phyloP scores from a whole-genome alignment of 164 flowering plant genomes.

The Berberis vulgaris region DNA sequence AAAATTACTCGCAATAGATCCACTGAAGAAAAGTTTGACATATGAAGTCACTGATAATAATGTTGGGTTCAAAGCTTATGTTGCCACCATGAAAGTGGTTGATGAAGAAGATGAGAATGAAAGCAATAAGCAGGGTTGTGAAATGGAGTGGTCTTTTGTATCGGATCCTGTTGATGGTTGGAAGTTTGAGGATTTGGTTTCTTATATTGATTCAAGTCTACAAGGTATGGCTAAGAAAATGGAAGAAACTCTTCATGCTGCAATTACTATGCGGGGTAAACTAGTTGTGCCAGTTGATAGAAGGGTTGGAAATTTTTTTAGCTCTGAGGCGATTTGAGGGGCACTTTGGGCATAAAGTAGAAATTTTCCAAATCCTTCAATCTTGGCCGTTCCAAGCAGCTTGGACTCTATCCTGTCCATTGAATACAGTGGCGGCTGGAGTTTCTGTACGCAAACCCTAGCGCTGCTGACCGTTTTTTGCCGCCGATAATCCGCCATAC shows the following conservation, averaged over 20 bases:
- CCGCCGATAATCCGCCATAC: too few species aligned
- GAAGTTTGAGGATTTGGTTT: conserved; percentile 24
- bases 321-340: too few species aligned
- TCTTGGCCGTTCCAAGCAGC: too few species aligned
- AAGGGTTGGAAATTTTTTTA: too few species aligned
- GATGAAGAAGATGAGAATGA: neutral
- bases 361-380: too few species aligned
- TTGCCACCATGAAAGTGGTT: conserved; percentile 13
- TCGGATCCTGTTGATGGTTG: conserved; percentile 36
- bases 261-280: too few species aligned
- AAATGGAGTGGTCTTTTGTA: conserved; percentile 34
- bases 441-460: too few species aligned
- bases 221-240: conserved; percentile 36
- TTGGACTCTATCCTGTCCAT: too few species aligned
- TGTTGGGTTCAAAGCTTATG: conserved; percentile 19
- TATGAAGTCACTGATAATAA: conserved; percentile 48
- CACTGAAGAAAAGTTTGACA: conserved; percentile 18
- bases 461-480: too few species aligned
- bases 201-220: conserved; percentile 19
- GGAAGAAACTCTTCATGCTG: conserved; percentile 20
- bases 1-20: conserved; percentile 30
- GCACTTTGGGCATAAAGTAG: too few species aligned
- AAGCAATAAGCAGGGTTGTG: conserved; percentile 18
- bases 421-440: too few species aligned
- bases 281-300: too few species aligned